Evolutionary conservation across 1,284 basidiomycete species (phyloP).

Genomic region (Fomes fomentarius): DNA sequence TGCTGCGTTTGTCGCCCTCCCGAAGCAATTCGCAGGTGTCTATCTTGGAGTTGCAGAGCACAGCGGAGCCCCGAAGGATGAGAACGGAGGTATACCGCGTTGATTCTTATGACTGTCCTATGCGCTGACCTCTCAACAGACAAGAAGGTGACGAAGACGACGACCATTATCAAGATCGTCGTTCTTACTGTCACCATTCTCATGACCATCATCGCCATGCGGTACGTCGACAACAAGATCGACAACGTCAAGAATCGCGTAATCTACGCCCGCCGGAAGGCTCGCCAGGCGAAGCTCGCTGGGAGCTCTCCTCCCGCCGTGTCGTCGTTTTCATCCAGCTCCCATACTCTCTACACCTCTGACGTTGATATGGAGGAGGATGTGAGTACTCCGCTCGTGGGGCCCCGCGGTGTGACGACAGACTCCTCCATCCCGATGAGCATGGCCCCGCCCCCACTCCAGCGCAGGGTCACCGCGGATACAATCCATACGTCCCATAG

Average conservation of each 20-base stretch:
- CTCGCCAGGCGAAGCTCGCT: constrained; percentile 5
- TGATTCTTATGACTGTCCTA: background rate
- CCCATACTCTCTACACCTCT: too few species aligned
- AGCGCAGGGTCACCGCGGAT: too few species aligned
- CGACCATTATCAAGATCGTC: constrained; percentile 55
- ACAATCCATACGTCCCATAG: too few species aligned
- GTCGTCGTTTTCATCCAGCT: too few species aligned
- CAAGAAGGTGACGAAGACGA: background rate
- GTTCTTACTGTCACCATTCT: constrained; percentile 66
- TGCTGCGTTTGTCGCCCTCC: constrained; percentile 74
- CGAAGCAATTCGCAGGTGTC: constrained; percentile 77
- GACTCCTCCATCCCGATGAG: too few species aligned
- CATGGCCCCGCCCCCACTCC: too few species aligned
- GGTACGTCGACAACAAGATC: constrained; percentile 82
- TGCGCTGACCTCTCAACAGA: background rate
- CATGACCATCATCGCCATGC: constrained; percentile 78
- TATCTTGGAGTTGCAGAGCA: constrained; percentile 69
- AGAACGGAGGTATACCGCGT: background rate
- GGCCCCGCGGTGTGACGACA: too few species aligned
- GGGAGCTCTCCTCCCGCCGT: background rate
- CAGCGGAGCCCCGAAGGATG: constrained; percentile 23
- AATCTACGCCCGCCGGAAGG: constrained; percentile 67
- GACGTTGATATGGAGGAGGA: too few species aligned
- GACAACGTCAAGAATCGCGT: constrained; percentile 73
- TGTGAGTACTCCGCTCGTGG: too few species aligned